These are phyloP conservation scores for Pseudopyricularia javanii DNA, from an alignment of 2,329 filamentous ascomycete species.

Conservation along the genomic window DNA sequence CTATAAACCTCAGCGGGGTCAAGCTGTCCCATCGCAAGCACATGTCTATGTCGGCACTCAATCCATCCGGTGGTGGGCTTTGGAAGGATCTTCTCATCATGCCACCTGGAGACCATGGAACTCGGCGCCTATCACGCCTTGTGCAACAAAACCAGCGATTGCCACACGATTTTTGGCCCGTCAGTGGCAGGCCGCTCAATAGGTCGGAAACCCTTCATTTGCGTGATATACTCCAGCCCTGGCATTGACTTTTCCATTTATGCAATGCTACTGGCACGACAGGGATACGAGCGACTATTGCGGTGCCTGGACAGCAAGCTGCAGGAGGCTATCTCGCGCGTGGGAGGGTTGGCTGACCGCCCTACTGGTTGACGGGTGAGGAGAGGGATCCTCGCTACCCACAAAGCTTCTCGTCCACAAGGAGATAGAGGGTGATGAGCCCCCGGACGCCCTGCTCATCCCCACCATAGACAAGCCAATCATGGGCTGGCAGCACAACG, in stretches of 20 bases:
- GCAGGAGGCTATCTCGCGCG: background rate
- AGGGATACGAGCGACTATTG: background rate
- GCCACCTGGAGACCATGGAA: background rate
- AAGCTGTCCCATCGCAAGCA: background rate
- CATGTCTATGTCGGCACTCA: background rate
- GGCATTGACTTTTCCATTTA: background rate
- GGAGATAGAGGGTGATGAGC: constrained; percentile 1
- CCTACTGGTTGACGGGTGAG: background rate
- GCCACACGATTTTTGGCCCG: background rate
- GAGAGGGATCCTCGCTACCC: background rate
- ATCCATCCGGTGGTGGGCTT: background rate
- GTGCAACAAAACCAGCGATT: background rate
- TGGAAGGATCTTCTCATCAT: background rate
- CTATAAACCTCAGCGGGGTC: too few relatives aligned
- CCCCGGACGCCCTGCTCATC: background rate
- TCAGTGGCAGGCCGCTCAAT: background rate
- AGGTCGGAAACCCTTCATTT: background rate
- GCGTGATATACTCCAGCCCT: background rate
- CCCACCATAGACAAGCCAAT: background rate
- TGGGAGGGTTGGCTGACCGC: background rate
- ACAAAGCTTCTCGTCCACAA: background rate
- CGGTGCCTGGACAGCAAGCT: background rate
- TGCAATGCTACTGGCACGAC: background rate
- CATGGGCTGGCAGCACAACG: background rate
- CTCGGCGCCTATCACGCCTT: background rate